These are phyloP conservation scores for Letharia lupina DNA, from an alignment of 495 filamentous ascomycete species.

Conservation along the genomic window DNA sequence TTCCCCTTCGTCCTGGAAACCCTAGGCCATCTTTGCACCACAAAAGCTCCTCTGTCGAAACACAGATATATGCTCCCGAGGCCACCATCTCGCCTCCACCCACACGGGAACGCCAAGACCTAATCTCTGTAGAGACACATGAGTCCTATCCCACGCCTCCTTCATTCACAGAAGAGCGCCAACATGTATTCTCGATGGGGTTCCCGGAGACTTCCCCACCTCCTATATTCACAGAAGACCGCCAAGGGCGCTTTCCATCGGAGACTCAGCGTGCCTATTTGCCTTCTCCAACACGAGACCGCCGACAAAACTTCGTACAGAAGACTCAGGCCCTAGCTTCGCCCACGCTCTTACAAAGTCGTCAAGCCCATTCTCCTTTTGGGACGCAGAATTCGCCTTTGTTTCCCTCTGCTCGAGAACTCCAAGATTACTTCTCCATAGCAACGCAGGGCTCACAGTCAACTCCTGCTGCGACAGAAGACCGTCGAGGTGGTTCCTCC, in stretches of 20 bases:
- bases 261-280: background rate
- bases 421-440: background rate
- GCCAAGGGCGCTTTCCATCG: background rate
- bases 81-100: background rate
- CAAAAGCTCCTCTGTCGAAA: conserved; percentile 14
- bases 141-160: background rate
- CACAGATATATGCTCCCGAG: conserved; percentile 18
- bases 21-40: conserved; percentile 6
- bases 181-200: conserved; percentile 1
- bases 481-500: background rate
- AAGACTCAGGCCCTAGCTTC: background rate
- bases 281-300: background rate
- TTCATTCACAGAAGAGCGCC: background rate
- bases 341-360: background rate
- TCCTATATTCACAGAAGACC: background rate
- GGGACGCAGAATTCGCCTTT: background rate
- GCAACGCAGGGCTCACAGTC: background rate
- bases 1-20: background rate
- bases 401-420: background rate
- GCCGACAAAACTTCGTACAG: background rate
- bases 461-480: background rate
- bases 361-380: background rate
- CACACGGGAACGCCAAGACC: background rate
- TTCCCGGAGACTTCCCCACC: background rate
- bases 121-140: background rate